Evolutionary conservation across 495 filamentous ascomycete species (phyloP), one percentile per base, ranked within the genome.

Genomic region (Hypomontagnella submonticulosa): DNA sequence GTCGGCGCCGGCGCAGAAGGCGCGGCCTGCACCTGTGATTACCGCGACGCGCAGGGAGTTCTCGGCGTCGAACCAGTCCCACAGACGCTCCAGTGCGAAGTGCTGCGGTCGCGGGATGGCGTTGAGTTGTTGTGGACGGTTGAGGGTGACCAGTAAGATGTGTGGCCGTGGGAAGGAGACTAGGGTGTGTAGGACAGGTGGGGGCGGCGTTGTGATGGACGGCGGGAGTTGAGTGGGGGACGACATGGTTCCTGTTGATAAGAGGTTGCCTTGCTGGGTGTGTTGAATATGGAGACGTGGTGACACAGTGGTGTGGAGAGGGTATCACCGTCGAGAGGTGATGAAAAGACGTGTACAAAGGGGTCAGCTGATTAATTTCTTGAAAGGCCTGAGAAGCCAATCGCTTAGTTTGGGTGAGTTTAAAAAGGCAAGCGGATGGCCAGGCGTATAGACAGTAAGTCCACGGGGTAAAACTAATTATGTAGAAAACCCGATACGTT

Each of bases 1-100:
- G 64, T 88, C 85, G 32, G 84, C 83, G 4, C 85, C 86, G 0
- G 84, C 85, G 72, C 84, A 88, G 70, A 88, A 88, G 7, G 84
- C 80, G 10, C 80, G 67, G 2, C 76, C 82, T 0, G 70, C 66
- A 27, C 88, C 88, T 0, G 86, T 88, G 33, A 89, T 43, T 3
- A 86, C 71, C 30, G 81, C 86, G 66, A 83, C 84, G 23, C 81
- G 79, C 11, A 89, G 80, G 0, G 73, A 63, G 1, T 84, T 84
- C 68, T 87, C 80, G 13, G 52, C 61, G 63, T 90, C 88, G 73
- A 80, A 85, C 87, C 87, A 89, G 3, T 62, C 63, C 75, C 78
- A 89, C 2, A 89, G 71, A 0, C 47, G 38, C 37, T 82, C 77
- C 23, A 89, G 77, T 51, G 82, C 80, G 55, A 67, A 61, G 76